A percentile compares a stretch with the other conserved stretches of the same genome.
Evolutionary conservation across 495 filamentous ascomycete genomes (phyloP).

Genomic region (Neurospora sp.): DNA sequence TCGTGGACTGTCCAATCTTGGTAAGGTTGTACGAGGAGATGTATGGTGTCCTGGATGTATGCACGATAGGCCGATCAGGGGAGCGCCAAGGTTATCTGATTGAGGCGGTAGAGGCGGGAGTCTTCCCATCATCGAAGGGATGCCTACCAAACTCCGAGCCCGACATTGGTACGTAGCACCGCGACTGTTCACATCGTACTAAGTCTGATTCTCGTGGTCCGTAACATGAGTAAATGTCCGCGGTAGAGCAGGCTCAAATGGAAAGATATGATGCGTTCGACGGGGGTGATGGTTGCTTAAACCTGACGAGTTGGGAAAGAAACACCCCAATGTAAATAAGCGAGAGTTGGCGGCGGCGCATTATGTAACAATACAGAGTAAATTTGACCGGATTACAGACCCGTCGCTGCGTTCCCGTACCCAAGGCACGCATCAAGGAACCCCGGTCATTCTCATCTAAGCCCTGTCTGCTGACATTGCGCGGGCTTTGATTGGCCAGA

Average conservation of each 20-base stretch:
- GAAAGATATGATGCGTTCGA: background rate
- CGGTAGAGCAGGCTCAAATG: background rate
- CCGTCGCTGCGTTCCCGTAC: background rate
- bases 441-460: conserved; percentile 3
- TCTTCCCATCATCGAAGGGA: background rate
- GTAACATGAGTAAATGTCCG: background rate
- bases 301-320: background rate
- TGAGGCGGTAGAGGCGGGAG: background rate
- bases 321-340: background rate
- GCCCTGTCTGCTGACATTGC: conserved; percentile 24
- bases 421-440: background rate
- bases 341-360: background rate
- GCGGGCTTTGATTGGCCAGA: conserved; percentile 11
- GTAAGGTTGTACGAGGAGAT: background rate
- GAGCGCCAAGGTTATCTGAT: background rate
- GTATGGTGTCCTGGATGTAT: background rate
- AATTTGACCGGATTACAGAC: background rate
- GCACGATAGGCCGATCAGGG: background rate
- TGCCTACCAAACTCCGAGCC: background rate
- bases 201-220: background rate
- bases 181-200: background rate
- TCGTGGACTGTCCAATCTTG: background rate
- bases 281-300: background rate
- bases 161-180: background rate
- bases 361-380: background rate